Percentiles rank a stretch among this genome's conserved stretches.
These are phyloP conservation scores for Alnus glutinosa DNA, from an alignment of 306 rosid species.

Conservation along the genomic window DNA sequence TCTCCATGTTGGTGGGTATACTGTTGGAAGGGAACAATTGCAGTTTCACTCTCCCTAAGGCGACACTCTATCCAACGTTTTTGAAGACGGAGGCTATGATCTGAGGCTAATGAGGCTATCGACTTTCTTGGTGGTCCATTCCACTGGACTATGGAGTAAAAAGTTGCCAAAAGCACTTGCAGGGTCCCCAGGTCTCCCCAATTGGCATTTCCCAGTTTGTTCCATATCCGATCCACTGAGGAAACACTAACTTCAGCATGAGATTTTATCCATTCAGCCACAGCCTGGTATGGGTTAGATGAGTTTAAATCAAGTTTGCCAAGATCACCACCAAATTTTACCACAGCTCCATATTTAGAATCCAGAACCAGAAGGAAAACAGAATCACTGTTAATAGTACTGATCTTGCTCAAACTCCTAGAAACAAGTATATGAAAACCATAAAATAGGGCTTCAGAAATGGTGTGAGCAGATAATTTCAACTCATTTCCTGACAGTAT, in stretches of 20 bases:
- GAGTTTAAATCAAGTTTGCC: conserved; percentile 75
- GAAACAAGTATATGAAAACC: conserved; percentile 86
- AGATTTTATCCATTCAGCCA: conserved; percentile 75
- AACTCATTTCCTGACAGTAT: conserved; percentile 49
- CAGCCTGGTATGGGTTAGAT: conserved; percentile 60
- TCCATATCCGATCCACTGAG: conserved; percentile 78
- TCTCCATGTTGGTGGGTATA: conserved; percentile 53
- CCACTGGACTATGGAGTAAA: conserved; percentile 82
- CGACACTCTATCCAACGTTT: conserved; percentile 77
- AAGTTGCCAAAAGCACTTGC: conserved; percentile 78
- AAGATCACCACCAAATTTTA: conserved; percentile 80
- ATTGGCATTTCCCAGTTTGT: conserved; percentile 78
- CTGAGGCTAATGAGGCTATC: conserved; percentile 72
- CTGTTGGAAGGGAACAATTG: conserved; percentile 60
- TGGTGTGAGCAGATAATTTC: conserved; percentile 47
- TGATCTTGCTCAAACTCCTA: conserved; percentile 69
- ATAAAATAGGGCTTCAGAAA: conserved; percentile 89
- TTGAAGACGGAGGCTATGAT: conserved; percentile 86
- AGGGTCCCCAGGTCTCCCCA: conserved; percentile 94
- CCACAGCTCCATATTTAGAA: conserved; percentile 71
- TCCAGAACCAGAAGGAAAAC: conserved; percentile 74
- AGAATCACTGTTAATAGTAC: conserved; percentile 52
- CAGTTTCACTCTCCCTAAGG: conserved; percentile 55
- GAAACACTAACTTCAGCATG: conserved; percentile 67
- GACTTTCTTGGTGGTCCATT: conserved; percentile 86